Percentiles rank a stretch among this genome's conserved stretches.
Evolutionary conservation across 352 stramenopile species (phyloP).

Genomic region (Phytopythium sindhum): DNA sequence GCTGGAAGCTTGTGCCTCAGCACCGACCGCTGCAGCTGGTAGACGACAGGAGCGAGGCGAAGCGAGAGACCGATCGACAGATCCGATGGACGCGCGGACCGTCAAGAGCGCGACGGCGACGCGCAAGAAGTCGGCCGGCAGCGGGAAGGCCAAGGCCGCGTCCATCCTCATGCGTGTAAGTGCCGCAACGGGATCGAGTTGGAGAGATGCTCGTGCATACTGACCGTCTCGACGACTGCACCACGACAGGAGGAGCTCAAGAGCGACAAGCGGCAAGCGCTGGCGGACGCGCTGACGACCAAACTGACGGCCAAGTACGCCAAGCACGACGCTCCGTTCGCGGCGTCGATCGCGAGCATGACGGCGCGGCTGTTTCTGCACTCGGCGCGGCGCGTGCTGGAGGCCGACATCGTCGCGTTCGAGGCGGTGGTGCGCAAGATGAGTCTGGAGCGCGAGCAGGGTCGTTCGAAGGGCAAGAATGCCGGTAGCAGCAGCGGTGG

Average conservation of each 20-base stretch:
- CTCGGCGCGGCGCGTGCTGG: slow-evolving; percentile 43
- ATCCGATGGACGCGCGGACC: slow-evolving; percentile 21
- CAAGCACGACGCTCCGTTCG: slow-evolving; percentile 48
- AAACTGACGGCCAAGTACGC: slow-evolving; percentile 60
- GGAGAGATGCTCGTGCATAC: background rate
- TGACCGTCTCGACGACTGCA: background rate
- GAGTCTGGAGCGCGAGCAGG: slow-evolving; percentile 41
- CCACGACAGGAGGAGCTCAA: slow-evolving; percentile 44
- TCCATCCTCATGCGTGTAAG: slow-evolving; percentile 31
- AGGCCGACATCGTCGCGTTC: slow-evolving; percentile 58
- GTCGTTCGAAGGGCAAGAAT: background rate
- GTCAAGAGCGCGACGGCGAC: slow-evolving; percentile 13
- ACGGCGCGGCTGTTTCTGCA: slow-evolving; percentile 50
- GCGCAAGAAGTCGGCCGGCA: slow-evolving; percentile 14
- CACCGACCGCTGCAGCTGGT: background rate
- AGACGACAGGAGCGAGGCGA: background rate
- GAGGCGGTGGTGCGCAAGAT: slow-evolving; percentile 66
- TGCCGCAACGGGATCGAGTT: background rate
- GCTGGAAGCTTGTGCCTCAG: background rate
- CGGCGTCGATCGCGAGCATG: slow-evolving; percentile 50
- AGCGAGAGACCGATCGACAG: background rate
- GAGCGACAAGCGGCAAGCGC: slow-evolving; percentile 55
- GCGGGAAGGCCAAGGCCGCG: slow-evolving; percentile 26
- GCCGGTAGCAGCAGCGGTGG: background rate
- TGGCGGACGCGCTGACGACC: slow-evolving; percentile 45